Base-by-base conservation (phyloP, 2,329 filamentous ascomycete genomes). In the Helotiales sp. region DNA sequence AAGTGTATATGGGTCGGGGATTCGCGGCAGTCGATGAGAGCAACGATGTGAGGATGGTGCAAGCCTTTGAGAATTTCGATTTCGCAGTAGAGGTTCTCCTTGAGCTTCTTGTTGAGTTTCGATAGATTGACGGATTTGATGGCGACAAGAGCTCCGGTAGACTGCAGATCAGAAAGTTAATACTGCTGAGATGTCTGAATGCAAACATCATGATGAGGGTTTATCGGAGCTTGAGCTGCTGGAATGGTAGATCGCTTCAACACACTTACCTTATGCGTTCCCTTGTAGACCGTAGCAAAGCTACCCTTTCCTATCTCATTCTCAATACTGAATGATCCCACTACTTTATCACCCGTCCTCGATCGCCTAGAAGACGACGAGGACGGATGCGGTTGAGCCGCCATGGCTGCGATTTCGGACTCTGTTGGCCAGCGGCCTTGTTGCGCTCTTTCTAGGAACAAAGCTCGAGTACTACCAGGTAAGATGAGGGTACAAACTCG, bases 301-400 rank as follows among this genome's bases (percentile, higher is more conserved):
- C 95, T 98, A 62, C 95, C 95, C 77, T 95, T 95, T 63, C 95
- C 95, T 72, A 98, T 97, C 77, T 97, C 91, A 67, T 89, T 87
- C 67, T 92, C 85, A 69, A 93, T 87, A 68, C 84, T 83, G 75
- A 96, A 97, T 12, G 64, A 64, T 70, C 89, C 86, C 66, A 92
- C 91, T 68, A 95, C 73, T 67, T 73, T 75, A 55, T 77, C 75
- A 65, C 69, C 67, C 60, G 70, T 66, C 67, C 70, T 74, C 65
- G 70, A 64, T 49, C 74, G 72, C 54, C 73, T 69, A 51, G 71
- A 72, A 52, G 73, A 72, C 52, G 70, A 74, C 52, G 70, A 74
- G 65, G 75, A 71, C 63, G 76, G 73, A 65, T 71, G 67, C 60
- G 73, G 71, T 63, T 75, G 72, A 69, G 78, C 76, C 66, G 73